Evolutionary conservation across 1,284 basidiomycete species (phyloP), one percentile per base, ranked within the genome.

Genomic region (Ganoderma lingzhi): DNA sequence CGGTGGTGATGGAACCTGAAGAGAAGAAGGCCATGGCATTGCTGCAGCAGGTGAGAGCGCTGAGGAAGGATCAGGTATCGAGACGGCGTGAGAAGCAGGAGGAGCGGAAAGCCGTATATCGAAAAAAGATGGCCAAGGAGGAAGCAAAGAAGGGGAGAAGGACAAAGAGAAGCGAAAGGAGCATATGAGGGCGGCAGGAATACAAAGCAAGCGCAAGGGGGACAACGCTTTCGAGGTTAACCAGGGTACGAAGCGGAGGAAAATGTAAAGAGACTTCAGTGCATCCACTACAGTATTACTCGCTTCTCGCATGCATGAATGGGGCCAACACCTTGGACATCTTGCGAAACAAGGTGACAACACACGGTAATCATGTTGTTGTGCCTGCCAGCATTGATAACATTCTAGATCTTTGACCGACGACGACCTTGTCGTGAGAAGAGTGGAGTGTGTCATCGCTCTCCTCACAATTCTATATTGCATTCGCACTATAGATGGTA

Each of bases 21-120:
- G 97, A 99, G 85, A 95, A 93, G 85, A 93, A 91, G 78, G 96
- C 97, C 0, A 84, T 98, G 32, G 92, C 94, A n/a, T 82, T 99
- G 48, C 80, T 99, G 78, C 97, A 99, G 81, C 97, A 99, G 84
- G 96, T 98, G 76, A 90, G 95, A 67, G 95, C 96, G 6, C 83
- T 99, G 75, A 86, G 95, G 68, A 97, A 96, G 82, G 96, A 96
- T 76, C 95, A 97, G 82, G 86, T 94, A 0, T 84, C 80, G 51
- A 85, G 90, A 75, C 83, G 96, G 76, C 91, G 88, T 76, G 94
- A 93, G 80, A 97, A 96, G 84, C 94, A 97, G 82, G 87, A 86
- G 30, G 93, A 92, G 82, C 86, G 90, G 78, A 87, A 86, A 68
- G 86, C 81, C 44, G 87, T 83, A 73, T 86, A 89, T 75, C 81